Percentiles rank a stretch among this genome's conserved stretches.
Conservation (phyloP, 805 yeast genomes). For the Ogataea thermomethanolica region DNA sequence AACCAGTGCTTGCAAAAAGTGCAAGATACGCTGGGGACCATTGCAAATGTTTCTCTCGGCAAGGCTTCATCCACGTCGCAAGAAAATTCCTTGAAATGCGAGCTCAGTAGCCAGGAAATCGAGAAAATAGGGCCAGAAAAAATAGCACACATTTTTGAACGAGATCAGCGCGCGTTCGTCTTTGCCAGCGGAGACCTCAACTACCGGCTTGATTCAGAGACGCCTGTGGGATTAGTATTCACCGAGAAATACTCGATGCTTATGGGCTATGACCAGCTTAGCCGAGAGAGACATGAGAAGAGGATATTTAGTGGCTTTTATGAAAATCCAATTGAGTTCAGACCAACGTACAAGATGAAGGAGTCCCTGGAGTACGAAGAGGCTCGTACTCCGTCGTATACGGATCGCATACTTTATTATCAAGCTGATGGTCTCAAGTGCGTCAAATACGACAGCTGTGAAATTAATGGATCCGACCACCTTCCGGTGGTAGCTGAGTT, state of each 20-base stretch:
- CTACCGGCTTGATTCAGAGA: slow-evolving; percentile 34
- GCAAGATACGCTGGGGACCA: slow-evolving; percentile 13
- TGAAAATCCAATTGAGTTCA: slow-evolving; percentile 46
- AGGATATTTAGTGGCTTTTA: slow-evolving; percentile 41
- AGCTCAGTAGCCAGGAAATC: slow-evolving; percentile 18
- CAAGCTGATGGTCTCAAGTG: slow-evolving; percentile 20
- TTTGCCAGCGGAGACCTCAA: slow-evolving; percentile 55
- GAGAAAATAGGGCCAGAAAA: slow-evolving; percentile 11
- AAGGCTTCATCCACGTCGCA: slow-evolving; percentile 1
- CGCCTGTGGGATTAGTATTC: slow-evolving; percentile 24
- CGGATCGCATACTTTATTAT: slow-evolving; percentile 51
- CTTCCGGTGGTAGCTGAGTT: slow-evolving; percentile 47
- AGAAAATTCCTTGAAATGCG: neutral
- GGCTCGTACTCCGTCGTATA: slow-evolving; percentile 52
- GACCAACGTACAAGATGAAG: slow-evolving; percentile 52
- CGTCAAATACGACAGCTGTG: slow-evolving; percentile 21
- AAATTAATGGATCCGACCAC: slow-evolving; percentile 46
- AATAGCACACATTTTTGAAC: slow-evolving; percentile 5
- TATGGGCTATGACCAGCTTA: slow-evolving; percentile 30
- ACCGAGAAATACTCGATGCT: slow-evolving; percentile 8
- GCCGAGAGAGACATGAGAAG: slow-evolving; percentile 33
- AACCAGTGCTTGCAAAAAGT: slow-evolving; percentile 17
- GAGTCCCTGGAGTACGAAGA: slow-evolving; percentile 27
- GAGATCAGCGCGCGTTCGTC: slow-evolving; percentile 24
- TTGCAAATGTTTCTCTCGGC: slow-evolving; percentile 17